phyloP scores from a whole-genome alignment of 331 rosid species.

The Acacia pycnantha region DNA sequence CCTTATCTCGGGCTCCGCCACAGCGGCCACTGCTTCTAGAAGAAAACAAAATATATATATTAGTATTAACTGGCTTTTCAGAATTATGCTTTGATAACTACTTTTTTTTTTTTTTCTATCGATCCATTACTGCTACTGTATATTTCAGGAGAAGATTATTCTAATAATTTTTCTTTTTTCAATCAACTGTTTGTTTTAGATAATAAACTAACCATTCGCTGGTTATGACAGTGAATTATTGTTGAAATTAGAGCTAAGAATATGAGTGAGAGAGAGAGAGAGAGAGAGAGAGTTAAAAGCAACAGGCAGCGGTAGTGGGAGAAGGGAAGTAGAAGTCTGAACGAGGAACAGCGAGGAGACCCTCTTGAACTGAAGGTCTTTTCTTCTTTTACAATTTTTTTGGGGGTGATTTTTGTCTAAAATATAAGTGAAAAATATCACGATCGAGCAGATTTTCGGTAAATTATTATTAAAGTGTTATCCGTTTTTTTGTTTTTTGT shows the following conservation, averaged over 20 bases:
- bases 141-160: neutral
- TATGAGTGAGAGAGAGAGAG: no score
- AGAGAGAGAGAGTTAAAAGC: neutral
- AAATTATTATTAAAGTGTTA: no score
- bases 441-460: no score
- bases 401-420: no score
- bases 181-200: neutral
- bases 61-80: neutral
- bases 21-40: conserved; percentile 20
- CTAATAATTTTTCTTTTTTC: neutral
- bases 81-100: neutral
- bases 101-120: neutral
- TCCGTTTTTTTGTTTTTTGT: no score
- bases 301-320: neutral
- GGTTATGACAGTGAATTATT: neutral
- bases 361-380: neutral
- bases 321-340: neutral
- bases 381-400: neutral
- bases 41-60: conserved; percentile 12
- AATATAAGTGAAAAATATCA: no score
- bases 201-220: neutral
- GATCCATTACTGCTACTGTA: neutral
- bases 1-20: neutral
- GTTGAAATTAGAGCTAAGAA: neutral
- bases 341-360: neutral